A percentile compares a stretch with the other conserved stretches of the same genome.
phyloP scores from a whole-genome alignment of 345 rosid species.

The Viola odorata region DNA sequence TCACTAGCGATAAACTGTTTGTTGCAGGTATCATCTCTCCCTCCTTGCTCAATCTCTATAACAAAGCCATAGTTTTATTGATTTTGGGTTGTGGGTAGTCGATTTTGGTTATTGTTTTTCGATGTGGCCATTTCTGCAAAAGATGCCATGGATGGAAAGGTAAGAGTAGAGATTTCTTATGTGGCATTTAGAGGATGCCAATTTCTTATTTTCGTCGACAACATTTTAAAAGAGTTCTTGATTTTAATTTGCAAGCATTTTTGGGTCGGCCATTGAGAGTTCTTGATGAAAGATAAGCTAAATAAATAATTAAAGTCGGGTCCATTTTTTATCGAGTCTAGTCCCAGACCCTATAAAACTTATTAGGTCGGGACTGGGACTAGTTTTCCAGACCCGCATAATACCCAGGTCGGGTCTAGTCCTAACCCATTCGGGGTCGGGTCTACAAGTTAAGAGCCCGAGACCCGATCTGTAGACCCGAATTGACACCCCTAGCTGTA shows the following conservation, averaged over 20 bases:
- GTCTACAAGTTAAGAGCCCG: too few species aligned
- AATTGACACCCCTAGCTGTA: too few species aligned
- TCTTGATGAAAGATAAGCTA: conserved; percentile 64
- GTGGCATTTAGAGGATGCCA: background rate
- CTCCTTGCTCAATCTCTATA: background rate
- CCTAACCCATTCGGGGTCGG: too few species aligned
- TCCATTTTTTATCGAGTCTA: conserved; percentile 59
- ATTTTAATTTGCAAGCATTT: conserved; percentile 45
- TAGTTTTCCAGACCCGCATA: too few species aligned
- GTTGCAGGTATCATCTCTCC: conserved; percentile 46
- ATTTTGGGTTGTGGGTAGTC: background rate
- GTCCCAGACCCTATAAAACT: conserved; percentile 8
- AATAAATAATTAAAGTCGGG: conserved; percentile 68
- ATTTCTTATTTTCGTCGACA: background rate
- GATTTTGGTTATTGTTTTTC: background rate
- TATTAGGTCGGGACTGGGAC: conserved; percentile 8
- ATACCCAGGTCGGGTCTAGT: too few species aligned
- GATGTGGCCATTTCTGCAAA: conserved; percentile 48
- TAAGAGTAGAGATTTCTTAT: conserved; percentile 11
- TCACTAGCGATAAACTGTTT: conserved; percentile 53
- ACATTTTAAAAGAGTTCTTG: background rate
- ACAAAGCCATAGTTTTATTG: background rate
- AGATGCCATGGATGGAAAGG: conserved; percentile 96
- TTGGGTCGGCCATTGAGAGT: conserved; percentile 76
- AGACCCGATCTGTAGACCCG: too few species aligned